Evolutionary conservation across 2,329 filamentous ascomycete species (phyloP), one percentile per base, ranked within the genome.

Genomic region (Mycosphaerelloides madeirae): DNA sequence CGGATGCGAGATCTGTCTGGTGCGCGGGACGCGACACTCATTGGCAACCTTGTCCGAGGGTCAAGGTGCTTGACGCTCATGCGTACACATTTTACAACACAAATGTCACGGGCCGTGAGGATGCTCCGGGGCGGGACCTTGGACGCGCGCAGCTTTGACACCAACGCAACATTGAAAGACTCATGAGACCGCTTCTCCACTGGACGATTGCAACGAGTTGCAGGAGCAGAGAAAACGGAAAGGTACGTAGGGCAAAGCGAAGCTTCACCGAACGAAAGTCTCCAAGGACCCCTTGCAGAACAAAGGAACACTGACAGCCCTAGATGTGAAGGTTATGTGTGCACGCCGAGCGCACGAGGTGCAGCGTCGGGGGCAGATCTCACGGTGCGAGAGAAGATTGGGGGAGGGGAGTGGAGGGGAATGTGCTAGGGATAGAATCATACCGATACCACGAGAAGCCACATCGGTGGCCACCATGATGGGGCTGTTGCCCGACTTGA

Each of bases 381-480:
- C 78, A 77, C 76, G 73, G 72, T 69, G 65, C 55, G 50, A 46
- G 50, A 47, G 52, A 41, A 47, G 48, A 45, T 43, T 14, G 48
- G 43, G 64, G 58, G 53, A 41, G 54, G 41, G 47, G 49, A 63
- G 54, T 25, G 55, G 62, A 63, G 48, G 54, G 51, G 44, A 49
- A 59, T 32, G 66, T 25, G 22, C 22, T 25, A 9, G 22, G 73
- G 71, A 69, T 73, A 78, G 75, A 81, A 85, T 91, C 89, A 95
- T 94, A 96, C 93, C 93, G 75, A 98, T 96, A 88, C 93, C 93
- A 90, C 93, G 93, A 68, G 93, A 97, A 75, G 93, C 93, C 74
- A 98, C 93, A 67, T 97, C 93, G 58, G 93, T 98, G 75, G 93
- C 93, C 76, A 98, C 93, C 90, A 98, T 95, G 82, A 98, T 95